Base-by-base conservation (phyloP, 1,139 yeast genomes). In the Candida albicans region DNA sequence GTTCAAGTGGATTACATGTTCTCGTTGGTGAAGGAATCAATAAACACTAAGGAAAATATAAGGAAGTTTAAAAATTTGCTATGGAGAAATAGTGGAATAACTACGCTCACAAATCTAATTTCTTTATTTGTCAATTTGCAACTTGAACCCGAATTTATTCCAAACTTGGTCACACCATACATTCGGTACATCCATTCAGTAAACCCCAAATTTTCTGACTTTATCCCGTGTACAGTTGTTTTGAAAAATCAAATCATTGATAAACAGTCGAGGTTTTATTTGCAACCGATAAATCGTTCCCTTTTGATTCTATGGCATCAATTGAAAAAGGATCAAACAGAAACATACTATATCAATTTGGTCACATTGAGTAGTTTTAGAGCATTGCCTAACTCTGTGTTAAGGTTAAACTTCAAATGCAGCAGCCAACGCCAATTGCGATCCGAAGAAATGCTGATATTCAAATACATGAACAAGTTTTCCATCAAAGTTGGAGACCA, bases 281-380 rank as follows among this genome's bases (percentile, higher is more conserved):
- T 55, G 12, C 49, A 53, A 14, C 62, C 58, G 11, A 42, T 56
- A 1, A 45, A 51, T 15, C 37, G 44, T 8, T 41, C 42, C 24
- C 45, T 49, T 15, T 25, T 57, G 12, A 45, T 55, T 7, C 26
- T 56, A 13, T 56, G 60, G 61, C 37, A 43, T 12, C 44, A 47
- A 11, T 2, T 11, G 27, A 34, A 40, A 8, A 24, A 35, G 6
- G 33, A n/a, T 22, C 33, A 43, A 31, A 32, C 40, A 22, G 38
- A 30, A 7, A 34, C 52, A 7, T 48, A 51, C 33, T 49, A 52
- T 37, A 33, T 47, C 11, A 56, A 56, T 35, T 46, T 57, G 29
- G 27, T 36, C 10, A 43, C 47, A 39, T 51, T 47, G 43, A 41
- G 28, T 40, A 43, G 28, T n/a, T 46, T 39, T 37, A 42, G 18